Evolutionary conservation across 768 basidiomycete species (phyloP).

Genomic region (Dioszegia crocea): DNA sequence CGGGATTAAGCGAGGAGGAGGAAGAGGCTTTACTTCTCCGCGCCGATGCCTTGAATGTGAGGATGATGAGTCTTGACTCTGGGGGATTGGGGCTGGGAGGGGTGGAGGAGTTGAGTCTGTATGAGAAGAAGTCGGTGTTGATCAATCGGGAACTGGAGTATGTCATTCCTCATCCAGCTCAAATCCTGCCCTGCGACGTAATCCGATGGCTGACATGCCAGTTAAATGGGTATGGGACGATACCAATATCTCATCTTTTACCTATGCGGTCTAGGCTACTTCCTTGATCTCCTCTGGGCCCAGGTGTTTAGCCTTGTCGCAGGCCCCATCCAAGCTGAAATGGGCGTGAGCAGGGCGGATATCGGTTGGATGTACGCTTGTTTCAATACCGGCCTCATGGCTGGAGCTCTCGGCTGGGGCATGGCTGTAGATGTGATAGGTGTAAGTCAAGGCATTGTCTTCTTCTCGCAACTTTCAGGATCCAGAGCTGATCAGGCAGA

Average conservation of each 20-base stretch:
- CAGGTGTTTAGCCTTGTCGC: slow-evolving; percentile 47
- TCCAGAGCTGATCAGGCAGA: background rate
- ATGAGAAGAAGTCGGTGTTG: slow-evolving; percentile 44
- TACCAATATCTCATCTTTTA: slow-evolving; percentile 49
- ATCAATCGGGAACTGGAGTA: slow-evolving; percentile 46
- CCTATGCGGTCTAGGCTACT: slow-evolving; percentile 51
- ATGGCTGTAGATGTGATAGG: slow-evolving; percentile 48
- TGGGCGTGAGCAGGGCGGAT: slow-evolving; percentile 30
- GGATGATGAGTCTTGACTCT: background rate
- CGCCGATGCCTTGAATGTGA: too few relatives aligned
- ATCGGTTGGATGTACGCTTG: slow-evolving; percentile 32
- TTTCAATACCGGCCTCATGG: slow-evolving; percentile 46
- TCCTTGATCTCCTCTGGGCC: slow-evolving; percentile 50
- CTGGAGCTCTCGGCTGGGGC: slow-evolving; percentile 48
- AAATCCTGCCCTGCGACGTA: background rate
- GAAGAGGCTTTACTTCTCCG: background rate
- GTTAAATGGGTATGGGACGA: slow-evolving; percentile 41
- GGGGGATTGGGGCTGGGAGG: slow-evolving; percentile 8
- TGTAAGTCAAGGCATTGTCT: slow-evolving; percentile 7
- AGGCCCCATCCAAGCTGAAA: slow-evolving; percentile 34
- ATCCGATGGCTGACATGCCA: background rate
- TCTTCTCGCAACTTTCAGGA: slow-evolving; percentile 9
- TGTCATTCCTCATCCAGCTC: slow-evolving; percentile 2
- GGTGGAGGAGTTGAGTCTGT: slow-evolving; percentile 29
- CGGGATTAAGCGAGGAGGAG: too few relatives aligned